Evolutionary conservation across 2,329 filamentous ascomycete species (phyloP).

Genomic region (Leptographium procerum): DNA sequence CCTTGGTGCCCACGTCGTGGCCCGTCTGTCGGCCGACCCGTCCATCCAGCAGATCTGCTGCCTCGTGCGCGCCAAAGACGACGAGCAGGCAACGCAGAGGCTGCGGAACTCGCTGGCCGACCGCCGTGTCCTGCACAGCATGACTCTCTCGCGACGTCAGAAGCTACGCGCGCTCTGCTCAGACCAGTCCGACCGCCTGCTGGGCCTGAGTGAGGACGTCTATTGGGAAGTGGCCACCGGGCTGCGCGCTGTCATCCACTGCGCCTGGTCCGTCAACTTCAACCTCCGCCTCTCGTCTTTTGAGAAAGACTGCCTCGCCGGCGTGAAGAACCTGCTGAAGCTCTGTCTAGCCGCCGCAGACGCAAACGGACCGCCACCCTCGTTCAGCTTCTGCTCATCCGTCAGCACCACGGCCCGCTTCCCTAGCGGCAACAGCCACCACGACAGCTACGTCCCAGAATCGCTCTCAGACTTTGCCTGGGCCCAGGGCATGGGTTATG

Average conservation of each 20-base stretch:
- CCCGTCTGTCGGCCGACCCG: conserved; percentile 45
- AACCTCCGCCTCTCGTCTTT: conserved; percentile 36
- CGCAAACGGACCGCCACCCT: conserved; percentile 21
- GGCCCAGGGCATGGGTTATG: conserved; percentile 40
- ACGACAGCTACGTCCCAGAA: conserved; percentile 24
- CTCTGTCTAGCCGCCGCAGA: conserved; percentile 22
- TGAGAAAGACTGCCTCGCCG: conserved; percentile 31
- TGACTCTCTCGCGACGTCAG: too few species aligned
- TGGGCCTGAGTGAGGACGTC: conserved; percentile 17
- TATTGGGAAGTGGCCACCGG: conserved; percentile 2
- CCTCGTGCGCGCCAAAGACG: conserved; percentile 31
- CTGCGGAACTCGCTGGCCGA: background rate
- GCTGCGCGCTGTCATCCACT: conserved; percentile 34
- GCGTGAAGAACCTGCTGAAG: conserved; percentile 31
- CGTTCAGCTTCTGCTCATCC: conserved; percentile 33
- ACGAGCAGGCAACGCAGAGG: background rate
- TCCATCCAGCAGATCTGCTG: conserved; percentile 42
- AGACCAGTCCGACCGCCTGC: conserved; percentile 22
- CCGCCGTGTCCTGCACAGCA: too few species aligned
- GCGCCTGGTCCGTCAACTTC: conserved; percentile 45
- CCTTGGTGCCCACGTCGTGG: conserved; percentile 48
- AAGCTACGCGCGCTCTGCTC: conserved; percentile 27
- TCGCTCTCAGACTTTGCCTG: conserved; percentile 15
- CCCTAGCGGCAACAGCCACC: conserved; percentile 25
- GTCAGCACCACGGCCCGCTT: too few species aligned